A percentile compares a stretch with the other conserved stretches of the same genome.
Conservation (phyloP, 2,329 filamentous ascomycete species). For the Hymenoscyphus albidus region DNA sequence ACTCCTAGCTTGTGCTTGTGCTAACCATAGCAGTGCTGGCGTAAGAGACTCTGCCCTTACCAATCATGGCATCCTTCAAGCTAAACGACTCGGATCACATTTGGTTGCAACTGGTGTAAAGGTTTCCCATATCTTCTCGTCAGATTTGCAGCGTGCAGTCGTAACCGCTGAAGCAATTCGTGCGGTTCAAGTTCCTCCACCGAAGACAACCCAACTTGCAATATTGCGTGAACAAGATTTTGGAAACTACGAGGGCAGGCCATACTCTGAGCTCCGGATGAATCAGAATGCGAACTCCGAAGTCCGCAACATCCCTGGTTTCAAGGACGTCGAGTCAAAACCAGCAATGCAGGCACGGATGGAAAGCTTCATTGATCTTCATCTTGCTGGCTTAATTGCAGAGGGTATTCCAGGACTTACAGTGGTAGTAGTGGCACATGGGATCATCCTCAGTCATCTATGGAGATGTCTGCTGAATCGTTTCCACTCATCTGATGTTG, state of each 20-base stretch:
- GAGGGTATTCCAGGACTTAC: conserved; percentile 35
- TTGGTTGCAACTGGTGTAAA: conserved; percentile 61
- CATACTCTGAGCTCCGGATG: conserved; percentile 43
- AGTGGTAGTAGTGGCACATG: conserved; percentile 74
- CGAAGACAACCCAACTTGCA: conserved; percentile 28
- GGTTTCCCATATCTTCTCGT: conserved; percentile 70
- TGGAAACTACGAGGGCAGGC: conserved; percentile 64
- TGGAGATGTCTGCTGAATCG: conserved; percentile 59
- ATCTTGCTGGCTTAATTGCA: conserved; percentile 54
- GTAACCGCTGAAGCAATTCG: conserved; percentile 67
- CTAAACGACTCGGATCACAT: conserved; percentile 64
- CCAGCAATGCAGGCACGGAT: conserved; percentile 63
- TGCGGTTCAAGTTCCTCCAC: conserved; percentile 45
- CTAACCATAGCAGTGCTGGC: conserved; percentile 58
- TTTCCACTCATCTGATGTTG: conserved; percentile 39
- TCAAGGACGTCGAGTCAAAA: conserved; percentile 61
- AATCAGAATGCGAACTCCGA: conserved; percentile 38
- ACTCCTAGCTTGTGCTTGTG: conserved; percentile 10
- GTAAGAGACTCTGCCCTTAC: conserved; percentile 77
- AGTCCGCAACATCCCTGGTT: conserved; percentile 39
- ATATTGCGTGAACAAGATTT: conserved; percentile 71
- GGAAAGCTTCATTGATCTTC: conserved; percentile 60
- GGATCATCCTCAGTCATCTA: conserved; percentile 70
- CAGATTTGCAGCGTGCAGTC: conserved; percentile 69
- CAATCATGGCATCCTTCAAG: conserved; percentile 75